Evolutionary conservation across 73 alveolate genomes (phyloP).

Genomic region (Paramecium octaurelia): DNA sequence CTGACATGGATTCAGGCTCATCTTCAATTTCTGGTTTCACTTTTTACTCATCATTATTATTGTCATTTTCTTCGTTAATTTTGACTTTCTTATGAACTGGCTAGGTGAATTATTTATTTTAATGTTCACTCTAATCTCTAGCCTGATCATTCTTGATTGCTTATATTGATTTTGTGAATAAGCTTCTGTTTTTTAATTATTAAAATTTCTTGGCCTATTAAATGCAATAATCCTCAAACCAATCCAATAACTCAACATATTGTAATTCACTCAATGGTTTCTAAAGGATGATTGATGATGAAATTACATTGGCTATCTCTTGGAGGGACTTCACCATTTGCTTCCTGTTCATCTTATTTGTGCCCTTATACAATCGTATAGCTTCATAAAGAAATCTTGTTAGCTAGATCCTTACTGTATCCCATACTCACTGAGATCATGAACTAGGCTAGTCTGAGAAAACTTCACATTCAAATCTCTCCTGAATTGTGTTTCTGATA

Average conservation of each 20-base stretch:
- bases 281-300: neutral
- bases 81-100: neutral
- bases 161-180: neutral
- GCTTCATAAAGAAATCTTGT: conserved; percentile 21
- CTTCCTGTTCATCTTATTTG: conserved; percentile 11
- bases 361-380: neutral
- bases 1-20: neutral
- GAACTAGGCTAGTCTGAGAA: neutral
- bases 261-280: neutral
- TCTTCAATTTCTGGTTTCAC: neutral
- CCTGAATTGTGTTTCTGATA: conserved; percentile 6
- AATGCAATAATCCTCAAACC: neutral
- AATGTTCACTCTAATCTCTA: neutral
- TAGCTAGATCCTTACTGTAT: conserved; percentile 29
- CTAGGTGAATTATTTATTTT: neutral
- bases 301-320: neutral
- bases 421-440: conserved; percentile 25
- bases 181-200: neutral
- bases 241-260: neutral
- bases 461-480: neutral
- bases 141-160: neutral
- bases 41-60: neutral
- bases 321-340: neutral
- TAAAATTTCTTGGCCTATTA: neutral
- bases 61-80: neutral